Percentiles rank a stretch among this genome's conserved stretches.
These are phyloP conservation scores for Wakefieldia striispora DNA, from an alignment of 768 basidiomycete genomes.

Conservation along the genomic window DNA sequence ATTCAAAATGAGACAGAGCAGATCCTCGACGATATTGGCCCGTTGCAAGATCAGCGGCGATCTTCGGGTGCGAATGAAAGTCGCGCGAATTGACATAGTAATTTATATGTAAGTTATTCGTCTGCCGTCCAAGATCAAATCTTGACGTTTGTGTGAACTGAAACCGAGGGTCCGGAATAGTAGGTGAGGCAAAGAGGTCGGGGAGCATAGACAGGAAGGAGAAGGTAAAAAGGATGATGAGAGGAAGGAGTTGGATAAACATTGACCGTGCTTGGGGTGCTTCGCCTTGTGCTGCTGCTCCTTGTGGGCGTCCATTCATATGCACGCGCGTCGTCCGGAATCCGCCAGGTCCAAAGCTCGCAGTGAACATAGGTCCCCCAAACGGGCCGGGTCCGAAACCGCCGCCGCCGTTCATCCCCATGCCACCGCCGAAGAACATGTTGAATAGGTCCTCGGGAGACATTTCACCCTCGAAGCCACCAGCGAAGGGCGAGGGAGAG, in stretches of 20 bases:
- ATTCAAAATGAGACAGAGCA: conserved; percentile 64
- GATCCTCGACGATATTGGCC: conserved; percentile 29
- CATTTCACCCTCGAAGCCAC: conserved; percentile 75
- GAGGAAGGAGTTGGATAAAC: conserved; percentile 76
- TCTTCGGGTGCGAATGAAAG: conserved; percentile 71
- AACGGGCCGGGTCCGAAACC: conserved; percentile 55
- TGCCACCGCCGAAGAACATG: conserved; percentile 89
- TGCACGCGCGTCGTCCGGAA: conserved; percentile 68
- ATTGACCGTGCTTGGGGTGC: conserved; percentile 53
- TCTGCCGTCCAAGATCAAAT: conserved; percentile 70
- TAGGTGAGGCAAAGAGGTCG: conserved; percentile 61
- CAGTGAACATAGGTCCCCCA: conserved; percentile 60
- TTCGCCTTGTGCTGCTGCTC: conserved; percentile 35
- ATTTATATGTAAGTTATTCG: conserved; percentile 63
- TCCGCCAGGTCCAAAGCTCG: conserved; percentile 78
- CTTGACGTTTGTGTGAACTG: conserved; percentile 61
- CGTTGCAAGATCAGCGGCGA: conserved; percentile 68
- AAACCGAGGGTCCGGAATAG: conserved; percentile 77
- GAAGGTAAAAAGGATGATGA: conserved; percentile 81
- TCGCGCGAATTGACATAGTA: conserved; percentile 85
- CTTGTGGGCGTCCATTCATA: conserved; percentile 36
- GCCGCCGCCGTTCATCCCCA: conserved; percentile 38
- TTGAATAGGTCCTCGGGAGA: conserved; percentile 97
- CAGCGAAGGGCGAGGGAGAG: conserved; percentile 47
- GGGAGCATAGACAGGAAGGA: conserved; percentile 83